A percentile compares a stretch with the other conserved stretches of the same genome.
Conservation (phyloP, 2,329 filamentous ascomycete species). For the Coniochaeta hoffmannii region DNA sequence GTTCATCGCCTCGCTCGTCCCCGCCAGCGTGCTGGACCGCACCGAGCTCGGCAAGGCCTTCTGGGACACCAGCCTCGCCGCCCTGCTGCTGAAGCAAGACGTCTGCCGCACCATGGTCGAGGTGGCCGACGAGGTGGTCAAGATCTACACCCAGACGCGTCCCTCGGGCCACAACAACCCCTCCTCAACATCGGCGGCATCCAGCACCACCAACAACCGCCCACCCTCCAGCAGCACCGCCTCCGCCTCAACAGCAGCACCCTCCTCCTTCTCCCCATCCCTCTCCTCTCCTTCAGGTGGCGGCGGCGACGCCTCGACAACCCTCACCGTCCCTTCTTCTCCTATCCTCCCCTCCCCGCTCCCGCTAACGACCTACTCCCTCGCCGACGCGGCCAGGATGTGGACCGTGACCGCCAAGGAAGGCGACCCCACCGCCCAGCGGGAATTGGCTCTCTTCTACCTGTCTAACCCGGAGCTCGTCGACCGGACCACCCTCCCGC, state of each 20-base stretch:
- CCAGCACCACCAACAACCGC: conserved; percentile 2
- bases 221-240: conserved; percentile 11
- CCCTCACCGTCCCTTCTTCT: conserved; percentile 7
- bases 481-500: conserved; percentile 69
- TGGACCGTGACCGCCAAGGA: conserved; percentile 92
- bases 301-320: neutral
- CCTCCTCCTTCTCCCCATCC: too few relatives aligned
- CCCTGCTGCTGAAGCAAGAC: conserved; percentile 81
- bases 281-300: neutral
- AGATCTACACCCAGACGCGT: conserved; percentile 58
- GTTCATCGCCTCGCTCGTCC: conserved; percentile 61
- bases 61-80: conserved; percentile 82
- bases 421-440: conserved; percentile 78
- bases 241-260: conserved; percentile 5
- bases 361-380: conserved; percentile 53
- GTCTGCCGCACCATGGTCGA: conserved; percentile 73
- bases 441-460: conserved; percentile 89
- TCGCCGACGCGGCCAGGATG: conserved; percentile 80
- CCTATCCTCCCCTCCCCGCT: conserved; percentile 38
- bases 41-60: conserved; percentile 70
- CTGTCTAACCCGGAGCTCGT: conserved; percentile 85
- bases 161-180: too few relatives aligned
- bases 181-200: too few relatives aligned
- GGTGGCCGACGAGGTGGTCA: conserved; percentile 46
- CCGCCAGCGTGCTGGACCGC: conserved; percentile 51